Evolutionary conservation across 1,284 basidiomycete genomes (phyloP), one percentile per base, ranked within the genome.

Genomic region (Cryptococcus sp.): DNA sequence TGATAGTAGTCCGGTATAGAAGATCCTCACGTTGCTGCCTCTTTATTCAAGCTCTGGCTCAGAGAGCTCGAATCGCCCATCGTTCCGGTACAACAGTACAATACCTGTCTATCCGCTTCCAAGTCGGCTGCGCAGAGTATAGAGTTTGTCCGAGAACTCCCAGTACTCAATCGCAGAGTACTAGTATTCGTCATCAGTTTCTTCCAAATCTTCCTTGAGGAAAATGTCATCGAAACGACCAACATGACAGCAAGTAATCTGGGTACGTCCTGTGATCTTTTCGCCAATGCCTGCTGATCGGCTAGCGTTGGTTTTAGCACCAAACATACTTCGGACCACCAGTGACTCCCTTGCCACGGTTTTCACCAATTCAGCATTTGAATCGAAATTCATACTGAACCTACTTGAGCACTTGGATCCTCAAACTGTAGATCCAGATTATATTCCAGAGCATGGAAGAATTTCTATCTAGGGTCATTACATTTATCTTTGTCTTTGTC

Each of bases 11-110:
- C 57, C 28, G 76, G 85, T 25, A 83, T 92, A 46, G 87, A 89
- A 58, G 90, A 93, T 67, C 88, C 89, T 1, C 85, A 92, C 62
- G 85, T 92, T 45, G 83, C 89, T 1, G 88, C 89, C 4, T 89
- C 87, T 2, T 77, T 92, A 44, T 81, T 93, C 74, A 94, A 96
- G 76, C 80, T 93, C 7, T 96, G 90, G 90, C 79, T 94, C 13
- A 82, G 91, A 44, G 91, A 96, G 72, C 82, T 94, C 16, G 82
- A 85, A 63, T 87, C 91, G 60, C 91, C 91, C 11, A 79, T 94
- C 43, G 82, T 96, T 19, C 91, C 91, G 2, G 81, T 85, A 52
- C 48, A 59, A 9, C 45, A 70, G 34, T 88, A 91, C 70, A 89
- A 89, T 67, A 83, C 89, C 49, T 81, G 82, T 22, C 81, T 81